Evolutionary conservation across 139 green algal genomes (phyloP), one percentile per base, ranked within the genome.

Genomic region (Astrephomene gubernaculifera): DNA sequence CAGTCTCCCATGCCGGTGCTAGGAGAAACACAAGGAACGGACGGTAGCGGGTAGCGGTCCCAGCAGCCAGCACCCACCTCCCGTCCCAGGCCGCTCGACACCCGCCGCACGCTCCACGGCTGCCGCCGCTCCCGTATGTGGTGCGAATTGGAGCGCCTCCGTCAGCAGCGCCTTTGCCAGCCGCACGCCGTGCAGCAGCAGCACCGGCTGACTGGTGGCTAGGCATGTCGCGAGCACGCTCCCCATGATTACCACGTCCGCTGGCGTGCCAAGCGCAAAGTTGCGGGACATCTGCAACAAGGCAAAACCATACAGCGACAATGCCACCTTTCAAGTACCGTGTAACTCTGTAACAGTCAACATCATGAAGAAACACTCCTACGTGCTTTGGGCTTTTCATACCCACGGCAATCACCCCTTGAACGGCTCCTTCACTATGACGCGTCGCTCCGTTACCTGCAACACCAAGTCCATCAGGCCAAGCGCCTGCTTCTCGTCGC

Each of bases 401-500:
- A n/a, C n/a, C n/a, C n/a, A 57, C 49, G 49, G 49, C 49, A 57
- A 17, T 57, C 49, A 17, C 49, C 49, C 57, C 21, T 6, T 65
- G 61, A 69, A 69, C 61, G n/a, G 25, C 61, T 57, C 49, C 49
- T 17, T 12, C 49, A n/a, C n/a, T n/a, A n/a, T n/a, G n/a, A n/a
- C n/a, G n/a, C n/a, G n/a, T n/a, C n/a, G n/a, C n/a, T n/a, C n/a
- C n/a, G n/a, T n/a, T n/a, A 74, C 74, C 74, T 82, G 74, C 54
- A 86, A 36, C 49, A 86, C 80, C 25, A 86, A 33, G 36, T 86
- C 65, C 53, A 78, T 78, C 25, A 86, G 67, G 19, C 69, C 65
- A 67, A 86, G 65, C 54, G 80, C 80, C 68, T 79, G 67, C 67
- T 86, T 86, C 52, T 87, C 82, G 68, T 87, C 82, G 1, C 82